Evolutionary conservation across 306 rosid genomes (phyloP), one percentile per base, ranked within the genome.

Genomic region (Cicer arietinum): DNA sequence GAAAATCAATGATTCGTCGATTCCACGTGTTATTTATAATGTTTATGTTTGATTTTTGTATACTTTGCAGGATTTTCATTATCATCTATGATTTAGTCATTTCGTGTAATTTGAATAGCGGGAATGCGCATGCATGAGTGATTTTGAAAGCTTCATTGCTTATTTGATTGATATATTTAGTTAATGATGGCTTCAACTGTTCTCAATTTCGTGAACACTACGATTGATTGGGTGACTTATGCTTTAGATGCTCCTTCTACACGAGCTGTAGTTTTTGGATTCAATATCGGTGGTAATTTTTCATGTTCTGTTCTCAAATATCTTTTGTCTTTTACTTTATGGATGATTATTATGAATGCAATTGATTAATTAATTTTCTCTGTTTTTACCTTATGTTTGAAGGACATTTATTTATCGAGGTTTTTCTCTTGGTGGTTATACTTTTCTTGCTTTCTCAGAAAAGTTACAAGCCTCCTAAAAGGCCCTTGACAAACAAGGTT

Each of bases 391-490:
- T 71, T 69, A 42, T 81, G 67, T 22, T 81, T 30, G 80, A 84
- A 94, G 99, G 99, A 30, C 99, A 92, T 88, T 82, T 90, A 43
- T 89, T 94, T 71, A 86, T 94, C 56, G 98, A 92, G 76, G 95
- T 80, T 72, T 82, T 94, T 73, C 95, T 94, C 71, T 48, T 89
- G 53, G 90, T 89, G 56, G 99, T 94, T 75, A 94, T 94, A 53
- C 80, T 92, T 78, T 86, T 90, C 84, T 85, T 94, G 60, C 95
- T 94, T 71, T 92, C 97, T 51, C 96, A 89, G 85, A 94, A 94
- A 78, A 94, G 99, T 88, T 94, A 94, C 90, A 94, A 87, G 81
- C 99, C 96, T 50, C 99, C 99, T 41, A 94, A 90, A 79, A 85
- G 97, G 75, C 99, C 99, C 48, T 82, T 94, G 71, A 84, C 93